Evolutionary conservation across 768 basidiomycete species (phyloP).

Genomic region (Porphyrellus cyaneotinctus): DNA sequence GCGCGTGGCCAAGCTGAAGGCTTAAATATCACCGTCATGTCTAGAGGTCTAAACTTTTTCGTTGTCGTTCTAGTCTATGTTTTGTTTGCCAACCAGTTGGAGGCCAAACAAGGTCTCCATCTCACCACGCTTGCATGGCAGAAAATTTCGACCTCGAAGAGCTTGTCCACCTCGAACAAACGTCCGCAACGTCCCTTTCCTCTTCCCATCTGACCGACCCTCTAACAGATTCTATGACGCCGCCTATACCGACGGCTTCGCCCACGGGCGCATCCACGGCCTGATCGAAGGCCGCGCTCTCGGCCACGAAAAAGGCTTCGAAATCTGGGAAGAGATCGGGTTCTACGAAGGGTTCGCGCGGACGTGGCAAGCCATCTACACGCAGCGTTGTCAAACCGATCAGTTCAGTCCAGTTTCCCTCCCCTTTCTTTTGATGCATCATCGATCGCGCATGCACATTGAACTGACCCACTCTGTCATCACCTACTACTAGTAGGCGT

Average conservation of each 20-base stretch:
- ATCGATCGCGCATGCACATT: too few relatives aligned
- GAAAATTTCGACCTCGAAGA: slow-evolving; percentile 52
- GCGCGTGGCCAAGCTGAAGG: slow-evolving; percentile 8
- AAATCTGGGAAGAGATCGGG: slow-evolving; percentile 96
- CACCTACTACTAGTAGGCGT: too few relatives aligned
- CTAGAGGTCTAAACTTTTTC: too few relatives aligned
- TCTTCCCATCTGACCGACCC: background rate
- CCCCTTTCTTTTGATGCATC: background rate
- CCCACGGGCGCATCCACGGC: slow-evolving; percentile 86
- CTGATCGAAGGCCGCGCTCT: slow-evolving; percentile 87
- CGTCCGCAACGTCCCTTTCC: slow-evolving; percentile 33
- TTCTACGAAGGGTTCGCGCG: slow-evolving; percentile 85
- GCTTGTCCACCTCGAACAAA: slow-evolving; percentile 60
- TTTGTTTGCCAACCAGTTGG: background rate
- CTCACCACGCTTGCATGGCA: slow-evolving; percentile 3
- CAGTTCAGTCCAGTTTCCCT: slow-evolving; percentile 17
- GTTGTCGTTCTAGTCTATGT: background rate
- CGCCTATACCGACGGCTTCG: slow-evolving; percentile 74
- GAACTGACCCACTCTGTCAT: too few relatives aligned
- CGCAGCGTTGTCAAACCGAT: slow-evolving; percentile 26
- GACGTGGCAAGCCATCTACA: slow-evolving; percentile 59
- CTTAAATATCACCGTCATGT: background rate
- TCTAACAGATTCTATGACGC: slow-evolving; percentile 67
- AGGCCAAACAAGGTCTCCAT: too few relatives aligned
- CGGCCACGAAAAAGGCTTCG: slow-evolving; percentile 86